Base-by-base conservation (phyloP, 2,329 filamentous ascomycete species). In the Davidsoniella neocaledoniae region DNA sequence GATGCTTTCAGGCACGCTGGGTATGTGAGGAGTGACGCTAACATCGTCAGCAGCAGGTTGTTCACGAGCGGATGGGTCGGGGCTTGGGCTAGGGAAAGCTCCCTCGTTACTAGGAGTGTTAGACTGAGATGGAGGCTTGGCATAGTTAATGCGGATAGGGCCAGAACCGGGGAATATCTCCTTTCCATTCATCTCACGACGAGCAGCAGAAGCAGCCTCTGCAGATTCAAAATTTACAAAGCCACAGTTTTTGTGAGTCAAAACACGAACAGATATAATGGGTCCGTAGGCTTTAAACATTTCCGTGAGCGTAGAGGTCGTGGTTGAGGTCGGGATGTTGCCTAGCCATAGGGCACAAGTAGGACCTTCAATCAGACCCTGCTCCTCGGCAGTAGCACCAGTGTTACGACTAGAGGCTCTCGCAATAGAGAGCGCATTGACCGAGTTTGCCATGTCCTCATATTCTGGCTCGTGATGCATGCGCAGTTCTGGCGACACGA, bases 181-280 rank as follows among this genome's bases (percentile, higher is more conserved):
- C 65, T 94, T 95, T 59, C 87, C 87, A 59, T 96, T 96, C 66
- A 94, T 80, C 61, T 81, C 75, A 12, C 79, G 79, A 63, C 90
- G 93, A 14, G 91, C 91, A 53, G 86, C 80, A 38, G 95, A 81
- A 50, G 91, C 91, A 61, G 86, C 94, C 56, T 96, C 88, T 26
- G 91, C 68, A 53, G 78, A 81, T 65, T 96, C 87, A 60, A 94
- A 98, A 65, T 98, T 98, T 61, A 98, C 90, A 58, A 98, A 98
- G 2, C 90, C 91, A 62, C 91, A 98, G 66, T 94, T 96, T 73
- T 98, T 98, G 70, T 98, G 87, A 0, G 91, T 96, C 54, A 98
- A 72, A 4, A 98, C 91, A 55, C 91, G 77, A 25, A 86, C 90
- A 3, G 90, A 95, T 56, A 91, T 74, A 55, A 98, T 94, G 2